Conservation (phyloP, 2,329 filamentous ascomycete species). For the Zopfia rhizophila region DNA sequence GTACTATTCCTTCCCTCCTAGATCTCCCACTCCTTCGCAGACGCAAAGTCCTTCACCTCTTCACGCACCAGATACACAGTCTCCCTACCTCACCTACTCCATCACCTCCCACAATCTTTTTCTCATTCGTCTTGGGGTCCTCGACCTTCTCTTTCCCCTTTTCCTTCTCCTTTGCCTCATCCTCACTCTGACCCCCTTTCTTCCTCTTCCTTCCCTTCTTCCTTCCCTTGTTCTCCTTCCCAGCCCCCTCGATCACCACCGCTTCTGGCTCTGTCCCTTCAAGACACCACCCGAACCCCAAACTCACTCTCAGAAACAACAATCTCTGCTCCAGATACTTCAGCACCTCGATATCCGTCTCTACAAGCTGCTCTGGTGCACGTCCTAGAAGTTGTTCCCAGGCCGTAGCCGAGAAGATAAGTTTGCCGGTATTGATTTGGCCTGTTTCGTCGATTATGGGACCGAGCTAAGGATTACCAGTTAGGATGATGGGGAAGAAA, state of each 20-base stretch:
- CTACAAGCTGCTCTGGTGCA: constrained; percentile 56
- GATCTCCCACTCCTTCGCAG: constrained; percentile 11
- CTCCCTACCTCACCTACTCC: constrained; percentile 26
- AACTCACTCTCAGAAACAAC: constrained; percentile 62
- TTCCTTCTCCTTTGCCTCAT: background rate
- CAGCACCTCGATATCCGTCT: constrained; percentile 52
- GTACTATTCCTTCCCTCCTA: too few relatives aligned
- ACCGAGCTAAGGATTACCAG: constrained; percentile 44
- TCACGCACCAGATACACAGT: constrained; percentile 46
- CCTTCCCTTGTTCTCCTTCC: constrained; percentile 19
- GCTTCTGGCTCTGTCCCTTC: constrained; percentile 21
- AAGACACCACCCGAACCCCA: constrained; percentile 66
- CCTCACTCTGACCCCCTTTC: constrained; percentile 22
- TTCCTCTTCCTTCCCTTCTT: constrained; percentile 7
- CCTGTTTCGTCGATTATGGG: constrained; percentile 67
- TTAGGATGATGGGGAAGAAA: background rate
- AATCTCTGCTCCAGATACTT: constrained; percentile 63
- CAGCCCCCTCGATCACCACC: background rate
- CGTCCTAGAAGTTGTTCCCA: constrained; percentile 64
- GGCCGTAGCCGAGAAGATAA: constrained; percentile 64
- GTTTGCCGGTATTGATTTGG: constrained; percentile 60
- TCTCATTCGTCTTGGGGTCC: constrained; percentile 26
- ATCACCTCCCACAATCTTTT: constrained; percentile 9
- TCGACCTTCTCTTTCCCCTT: constrained; percentile 13
- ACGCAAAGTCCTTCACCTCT: constrained; percentile 18